These are phyloP conservation scores for Mycena maculata DNA, from an alignment of 768 basidiomycete genomes.

Conservation along the genomic window DNA sequence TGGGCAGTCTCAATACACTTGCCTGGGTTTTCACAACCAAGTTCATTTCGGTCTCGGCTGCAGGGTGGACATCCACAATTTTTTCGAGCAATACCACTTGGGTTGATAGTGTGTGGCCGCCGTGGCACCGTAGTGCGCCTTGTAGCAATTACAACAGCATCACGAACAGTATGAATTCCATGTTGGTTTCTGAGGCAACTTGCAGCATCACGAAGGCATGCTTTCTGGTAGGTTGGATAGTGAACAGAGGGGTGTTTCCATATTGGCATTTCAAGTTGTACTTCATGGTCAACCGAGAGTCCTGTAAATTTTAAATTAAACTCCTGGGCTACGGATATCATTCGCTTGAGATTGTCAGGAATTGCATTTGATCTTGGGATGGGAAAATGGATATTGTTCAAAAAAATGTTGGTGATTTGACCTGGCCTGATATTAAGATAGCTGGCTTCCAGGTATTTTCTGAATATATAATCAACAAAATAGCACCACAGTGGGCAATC, in stretches of 20 bases:
- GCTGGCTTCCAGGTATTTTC: slow-evolving; percentile 3
- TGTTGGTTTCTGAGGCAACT: slow-evolving; percentile 1
- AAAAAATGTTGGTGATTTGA: background rate
- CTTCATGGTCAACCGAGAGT: background rate
- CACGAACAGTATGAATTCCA: background rate
- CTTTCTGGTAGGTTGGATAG: background rate
- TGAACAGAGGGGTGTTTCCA: slow-evolving; percentile 1
- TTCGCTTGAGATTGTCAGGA: background rate
- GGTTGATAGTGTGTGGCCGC: slow-evolving; percentile 2
- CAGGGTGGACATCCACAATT: slow-evolving; percentile 13
- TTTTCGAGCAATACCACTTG: slow-evolving; percentile 6
- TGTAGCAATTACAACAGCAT: background rate
- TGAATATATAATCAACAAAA: slow-evolving; percentile 1
- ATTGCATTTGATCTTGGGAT: background rate
- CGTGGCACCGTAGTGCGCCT: background rate
- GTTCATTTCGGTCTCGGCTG: slow-evolving; percentile 3
- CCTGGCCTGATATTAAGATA: slow-evolving; percentile 4
- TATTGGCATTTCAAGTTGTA: slow-evolving; percentile 12
- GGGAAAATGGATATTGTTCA: slow-evolving; percentile 1
- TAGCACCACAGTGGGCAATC: slow-evolving; percentile 1
- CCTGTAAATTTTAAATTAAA: slow-evolving; percentile 7
- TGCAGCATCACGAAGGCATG: background rate
- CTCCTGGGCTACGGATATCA: background rate
- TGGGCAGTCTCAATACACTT: slow-evolving; percentile 9
- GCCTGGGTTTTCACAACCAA: background rate